phyloP scores from a whole-genome alignment of 1,284 basidiomycete species.

The Termitomyces sp. region DNA sequence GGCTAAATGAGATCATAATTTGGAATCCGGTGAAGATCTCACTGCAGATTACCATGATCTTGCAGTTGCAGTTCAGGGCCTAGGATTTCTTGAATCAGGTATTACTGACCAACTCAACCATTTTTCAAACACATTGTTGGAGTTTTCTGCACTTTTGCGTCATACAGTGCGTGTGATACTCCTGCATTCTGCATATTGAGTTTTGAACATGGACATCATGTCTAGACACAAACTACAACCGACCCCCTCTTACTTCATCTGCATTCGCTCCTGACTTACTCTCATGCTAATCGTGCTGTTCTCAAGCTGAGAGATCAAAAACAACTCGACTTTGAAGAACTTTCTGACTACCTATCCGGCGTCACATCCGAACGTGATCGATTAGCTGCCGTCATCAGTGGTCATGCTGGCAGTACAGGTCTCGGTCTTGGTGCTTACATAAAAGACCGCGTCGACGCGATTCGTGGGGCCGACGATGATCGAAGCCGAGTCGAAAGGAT shows the following conservation, averaged over 20 bases:
- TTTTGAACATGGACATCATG: background rate
- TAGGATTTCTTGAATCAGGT: conserved; percentile 96
- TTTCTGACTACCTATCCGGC: conserved; percentile 91
- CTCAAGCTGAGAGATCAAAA: conserved; percentile 96
- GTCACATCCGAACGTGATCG: conserved; percentile 91
- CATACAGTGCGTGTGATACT: conserved; percentile 56
- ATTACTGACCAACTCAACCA: conserved; percentile 96
- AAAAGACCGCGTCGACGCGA: conserved; percentile 88
- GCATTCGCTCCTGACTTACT: conserved; percentile 86
- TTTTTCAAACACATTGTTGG: conserved; percentile 91
- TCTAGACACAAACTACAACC: conserved; percentile 76
- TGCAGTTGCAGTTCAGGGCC: conserved; percentile 90
- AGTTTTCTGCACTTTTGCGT: conserved; percentile 83
- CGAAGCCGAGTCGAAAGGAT: conserved; percentile 89
- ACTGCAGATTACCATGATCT: conserved; percentile 96
- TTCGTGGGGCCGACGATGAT: conserved; percentile 92
- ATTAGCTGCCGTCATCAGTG: conserved; percentile 78
- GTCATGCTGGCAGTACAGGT: conserved; percentile 75
- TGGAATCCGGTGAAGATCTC: conserved; percentile 82
- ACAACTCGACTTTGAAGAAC: conserved; percentile 97
- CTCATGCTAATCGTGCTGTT: conserved; percentile 84
- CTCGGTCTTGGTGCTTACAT: conserved; percentile 87
- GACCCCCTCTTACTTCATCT: conserved; percentile 88
- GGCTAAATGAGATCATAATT: conserved; percentile 76
- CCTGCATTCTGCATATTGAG: conserved; percentile 3